phyloP scores from a whole-genome alignment of 2,329 filamentous ascomycete species.

The Colletotrichum brevisporum region DNA sequence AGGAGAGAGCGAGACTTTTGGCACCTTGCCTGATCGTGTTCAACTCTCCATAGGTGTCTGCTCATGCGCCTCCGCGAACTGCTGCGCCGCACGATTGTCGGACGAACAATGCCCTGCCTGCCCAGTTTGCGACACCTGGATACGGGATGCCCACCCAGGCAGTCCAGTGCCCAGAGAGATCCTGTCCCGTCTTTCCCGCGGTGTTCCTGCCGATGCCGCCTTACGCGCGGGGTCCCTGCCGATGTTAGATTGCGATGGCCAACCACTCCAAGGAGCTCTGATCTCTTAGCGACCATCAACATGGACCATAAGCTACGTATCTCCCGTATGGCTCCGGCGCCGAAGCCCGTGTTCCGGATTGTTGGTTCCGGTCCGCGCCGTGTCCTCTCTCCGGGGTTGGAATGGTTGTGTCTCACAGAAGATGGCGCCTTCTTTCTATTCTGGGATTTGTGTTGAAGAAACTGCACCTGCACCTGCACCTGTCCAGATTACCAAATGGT shows the following conservation, averaged over 20 bases:
- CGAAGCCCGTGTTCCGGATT: too few relatives aligned
- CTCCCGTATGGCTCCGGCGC: too few relatives aligned
- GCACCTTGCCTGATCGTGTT: not conserved
- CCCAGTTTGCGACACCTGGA: not conserved
- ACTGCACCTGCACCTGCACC: too few relatives aligned
- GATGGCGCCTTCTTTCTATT: too few relatives aligned
- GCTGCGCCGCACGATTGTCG: slow-evolving; percentile 2
- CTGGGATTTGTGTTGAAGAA: too few relatives aligned
- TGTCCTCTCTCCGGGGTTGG: too few relatives aligned
- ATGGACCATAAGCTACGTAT: too few relatives aligned
- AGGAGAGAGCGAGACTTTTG: not conserved
- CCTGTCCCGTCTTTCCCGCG: not conserved
- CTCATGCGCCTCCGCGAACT: not conserved
- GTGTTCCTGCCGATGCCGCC: slow-evolving; percentile 1
- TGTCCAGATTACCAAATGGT: too few relatives aligned
- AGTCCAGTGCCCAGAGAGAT: not conserved
- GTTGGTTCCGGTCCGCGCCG: too few relatives aligned
- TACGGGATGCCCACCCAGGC: not conserved
- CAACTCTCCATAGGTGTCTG: not conserved
- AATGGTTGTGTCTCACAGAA: too few relatives aligned
- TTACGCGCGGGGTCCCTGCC: slow-evolving; percentile 1
- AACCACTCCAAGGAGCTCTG: not conserved
- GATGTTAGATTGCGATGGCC: too few relatives aligned
- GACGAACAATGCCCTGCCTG: not conserved
- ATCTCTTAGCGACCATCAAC: not conserved